Conservation (phyloP, 1,139 yeast genomes). For the Yamadazyma triangularis region DNA sequence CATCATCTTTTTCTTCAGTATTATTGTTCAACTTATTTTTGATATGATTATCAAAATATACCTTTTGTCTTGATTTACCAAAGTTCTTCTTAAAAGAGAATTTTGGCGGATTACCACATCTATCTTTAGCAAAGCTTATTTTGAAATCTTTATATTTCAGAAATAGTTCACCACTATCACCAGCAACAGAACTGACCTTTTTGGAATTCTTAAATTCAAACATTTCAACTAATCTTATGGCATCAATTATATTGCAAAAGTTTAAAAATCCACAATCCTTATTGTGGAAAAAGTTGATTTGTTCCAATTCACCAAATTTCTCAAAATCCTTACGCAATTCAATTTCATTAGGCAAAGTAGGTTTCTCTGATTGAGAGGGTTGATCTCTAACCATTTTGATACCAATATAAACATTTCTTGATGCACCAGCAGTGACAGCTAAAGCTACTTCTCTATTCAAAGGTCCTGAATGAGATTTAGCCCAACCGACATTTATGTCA, state of each 20-base stretch:
- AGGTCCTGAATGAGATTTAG: slow-evolving; percentile 42
- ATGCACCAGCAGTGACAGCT: slow-evolving; percentile 48
- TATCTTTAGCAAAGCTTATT: slow-evolving; percentile 44
- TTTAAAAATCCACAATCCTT: slow-evolving; percentile 46
- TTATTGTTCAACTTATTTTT: slow-evolving; percentile 8
- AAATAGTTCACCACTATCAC: slow-evolving; percentile 28
- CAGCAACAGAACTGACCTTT: slow-evolving; percentile 16
- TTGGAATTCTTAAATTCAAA: slow-evolving; percentile 22
- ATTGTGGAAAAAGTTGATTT: slow-evolving; percentile 42
- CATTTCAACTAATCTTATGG: slow-evolving; percentile 30
- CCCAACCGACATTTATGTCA: slow-evolving; percentile 46
- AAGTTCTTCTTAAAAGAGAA: slow-evolving; percentile 36
- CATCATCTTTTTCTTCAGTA: slow-evolving; percentile 1
- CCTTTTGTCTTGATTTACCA: slow-evolving; percentile 13
- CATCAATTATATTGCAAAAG: slow-evolving; percentile 37
- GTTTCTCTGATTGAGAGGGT: slow-evolving; percentile 6
- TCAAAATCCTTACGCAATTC: slow-evolving; percentile 36
- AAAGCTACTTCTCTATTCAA: slow-evolving; percentile 32
- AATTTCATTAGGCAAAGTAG: slow-evolving; percentile 36
- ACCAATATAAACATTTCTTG: slow-evolving; percentile 46
- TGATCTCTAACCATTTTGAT: slow-evolving; percentile 24
- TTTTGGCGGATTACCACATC: slow-evolving; percentile 47
- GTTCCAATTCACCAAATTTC: slow-evolving; percentile 41
- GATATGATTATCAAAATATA: slow-evolving; percentile 10
- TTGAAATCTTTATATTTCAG: slow-evolving; percentile 35